phyloP scores from a whole-genome alignment of 257 asterid species.

The Nicotiana attenuata region DNA sequence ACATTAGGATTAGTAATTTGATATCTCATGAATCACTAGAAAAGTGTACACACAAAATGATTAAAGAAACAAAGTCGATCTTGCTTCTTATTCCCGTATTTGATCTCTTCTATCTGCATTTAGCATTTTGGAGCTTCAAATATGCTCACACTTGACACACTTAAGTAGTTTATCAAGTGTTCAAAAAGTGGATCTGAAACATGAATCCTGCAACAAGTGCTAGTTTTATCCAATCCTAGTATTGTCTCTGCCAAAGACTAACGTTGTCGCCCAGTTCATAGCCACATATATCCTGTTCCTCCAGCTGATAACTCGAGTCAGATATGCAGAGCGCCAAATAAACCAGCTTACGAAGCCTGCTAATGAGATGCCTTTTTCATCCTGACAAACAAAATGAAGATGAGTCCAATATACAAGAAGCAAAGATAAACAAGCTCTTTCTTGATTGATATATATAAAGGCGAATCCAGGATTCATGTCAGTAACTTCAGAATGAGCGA shows the following conservation, averaged over 20 bases:
- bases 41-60: not conserved
- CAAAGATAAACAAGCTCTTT: not conserved
- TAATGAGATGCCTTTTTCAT: constrained; percentile 50
- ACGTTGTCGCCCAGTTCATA: constrained; percentile 82
- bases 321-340: constrained; percentile 85
- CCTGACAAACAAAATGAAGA: constrained; percentile 31
- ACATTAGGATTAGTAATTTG: not conserved
- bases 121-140: not conserved
- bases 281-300: constrained; percentile 87
- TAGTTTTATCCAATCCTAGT: constrained; percentile 46
- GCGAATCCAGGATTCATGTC: not conserved
- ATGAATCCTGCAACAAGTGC: not conserved
- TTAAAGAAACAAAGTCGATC: not conserved
- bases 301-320: constrained; percentile 83
- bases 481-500: not conserved
- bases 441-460: not conserved
- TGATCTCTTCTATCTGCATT: not conserved
- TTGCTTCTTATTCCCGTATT: not conserved
- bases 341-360: constrained; percentile 83
- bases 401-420: not conserved
- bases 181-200: not conserved
- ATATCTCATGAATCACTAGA: not conserved
- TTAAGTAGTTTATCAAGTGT: not conserved
- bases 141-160: not conserved
- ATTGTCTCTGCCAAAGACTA: constrained; percentile 80